Conservation (phyloP, 139 green algal species). For the Desmodesmus armatus region DNA sequence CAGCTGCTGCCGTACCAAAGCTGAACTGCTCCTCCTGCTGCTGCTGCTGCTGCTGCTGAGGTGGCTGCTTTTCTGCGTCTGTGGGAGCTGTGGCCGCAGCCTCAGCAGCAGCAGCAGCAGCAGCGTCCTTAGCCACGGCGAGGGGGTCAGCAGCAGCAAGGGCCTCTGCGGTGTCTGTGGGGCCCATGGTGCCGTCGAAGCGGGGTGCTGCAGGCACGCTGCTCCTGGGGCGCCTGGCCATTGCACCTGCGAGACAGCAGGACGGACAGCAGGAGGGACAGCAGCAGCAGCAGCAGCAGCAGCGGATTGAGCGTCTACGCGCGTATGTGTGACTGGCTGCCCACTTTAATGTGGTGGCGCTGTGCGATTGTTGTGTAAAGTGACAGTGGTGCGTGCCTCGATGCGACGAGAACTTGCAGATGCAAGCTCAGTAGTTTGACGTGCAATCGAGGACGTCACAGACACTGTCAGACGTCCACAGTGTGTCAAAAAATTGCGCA, state of each 20-base stretch:
- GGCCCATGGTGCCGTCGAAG: conserved; percentile 10
- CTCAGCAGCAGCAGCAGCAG: conserved; percentile 8
- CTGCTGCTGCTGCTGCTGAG: no score
- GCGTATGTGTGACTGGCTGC: neutral
- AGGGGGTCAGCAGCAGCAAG: neutral
- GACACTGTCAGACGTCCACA: neutral
- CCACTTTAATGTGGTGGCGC: no score
- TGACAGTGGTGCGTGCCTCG: no score
- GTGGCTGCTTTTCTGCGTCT: no score
- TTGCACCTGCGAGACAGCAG: neutral
- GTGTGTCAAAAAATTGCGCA: neutral
- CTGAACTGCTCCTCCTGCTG: neutral
- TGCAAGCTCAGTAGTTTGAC: neutral
- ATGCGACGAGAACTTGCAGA: no score
- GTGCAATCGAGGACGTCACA: neutral
- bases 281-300: neutral
- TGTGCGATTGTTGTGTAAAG: neutral
- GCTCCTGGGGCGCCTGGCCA: conserved; percentile 16
- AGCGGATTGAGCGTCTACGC: no score
- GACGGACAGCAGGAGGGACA: neutral
- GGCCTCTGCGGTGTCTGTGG: neutral
- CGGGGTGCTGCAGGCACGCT: conserved; percentile 33
- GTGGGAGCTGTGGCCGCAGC: neutral
- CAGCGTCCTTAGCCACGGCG: neutral
- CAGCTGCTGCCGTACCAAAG: no score